phyloP scores from a whole-genome alignment of 345 rosid genomes.

The Microcos paniculata region DNA sequence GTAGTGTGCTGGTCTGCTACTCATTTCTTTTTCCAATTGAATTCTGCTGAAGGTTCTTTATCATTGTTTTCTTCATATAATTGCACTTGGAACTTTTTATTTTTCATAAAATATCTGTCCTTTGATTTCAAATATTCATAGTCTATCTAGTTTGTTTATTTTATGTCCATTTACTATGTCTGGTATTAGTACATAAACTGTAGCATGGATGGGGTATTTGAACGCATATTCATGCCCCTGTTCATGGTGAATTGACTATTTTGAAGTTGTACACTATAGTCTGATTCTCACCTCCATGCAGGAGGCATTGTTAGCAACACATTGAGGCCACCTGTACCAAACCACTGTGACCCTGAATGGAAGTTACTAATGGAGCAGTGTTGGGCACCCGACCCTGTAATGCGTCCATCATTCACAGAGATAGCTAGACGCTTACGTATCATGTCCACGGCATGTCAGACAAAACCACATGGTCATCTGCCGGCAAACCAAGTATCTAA shows the following conservation, averaged over 20 bases:
- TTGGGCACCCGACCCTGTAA: conserved; percentile 84
- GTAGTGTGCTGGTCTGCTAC: neutral
- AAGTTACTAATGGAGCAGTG: conserved; percentile 82
- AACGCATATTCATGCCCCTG: neutral
- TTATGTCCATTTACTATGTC: neutral
- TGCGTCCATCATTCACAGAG: conserved; percentile 80
- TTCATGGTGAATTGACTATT: neutral
- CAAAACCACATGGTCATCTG: conserved; percentile 43
- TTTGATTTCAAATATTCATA: neutral
- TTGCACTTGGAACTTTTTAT: neutral
- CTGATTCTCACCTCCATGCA: conserved; percentile 19
- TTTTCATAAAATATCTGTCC: neutral
- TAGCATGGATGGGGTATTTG: neutral
- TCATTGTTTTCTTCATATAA: neutral
- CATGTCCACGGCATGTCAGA: conserved; percentile 56
- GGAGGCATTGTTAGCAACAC: conserved; percentile 88
- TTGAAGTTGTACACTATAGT: neutral
- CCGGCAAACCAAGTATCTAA: conserved; percentile 23
- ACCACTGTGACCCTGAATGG: conserved; percentile 74
- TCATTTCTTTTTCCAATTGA: neutral
- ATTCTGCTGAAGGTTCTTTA: neutral
- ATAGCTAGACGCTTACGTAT: conserved; percentile 63
- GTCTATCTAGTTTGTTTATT: neutral
- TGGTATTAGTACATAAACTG: neutral
- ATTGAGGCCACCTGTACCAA: conserved; percentile 73